phyloP scores from a whole-genome alignment of 2,329 filamentous ascomycete genomes.

The Cladosporium colombiae region DNA sequence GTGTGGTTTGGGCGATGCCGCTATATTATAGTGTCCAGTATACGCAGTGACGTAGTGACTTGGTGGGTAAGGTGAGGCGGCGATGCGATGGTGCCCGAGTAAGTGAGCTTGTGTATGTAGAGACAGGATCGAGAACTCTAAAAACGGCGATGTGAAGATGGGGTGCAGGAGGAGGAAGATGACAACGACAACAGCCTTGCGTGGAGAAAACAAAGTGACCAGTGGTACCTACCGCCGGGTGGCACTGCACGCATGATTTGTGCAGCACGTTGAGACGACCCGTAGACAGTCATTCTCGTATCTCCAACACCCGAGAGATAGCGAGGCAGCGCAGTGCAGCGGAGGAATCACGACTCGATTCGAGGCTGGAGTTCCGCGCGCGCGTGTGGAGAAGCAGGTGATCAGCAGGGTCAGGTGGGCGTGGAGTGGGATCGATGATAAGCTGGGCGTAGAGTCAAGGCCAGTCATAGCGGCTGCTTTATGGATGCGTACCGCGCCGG shows the following conservation, averaged over 20 bases:
- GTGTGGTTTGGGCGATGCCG: neutral
- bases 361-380: constrained; percentile 4
- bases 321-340: neutral
- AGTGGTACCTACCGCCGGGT: constrained; percentile 4
- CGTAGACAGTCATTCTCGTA: constrained; percentile 3
- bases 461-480: constrained; percentile 6
- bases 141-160: constrained; percentile 3
- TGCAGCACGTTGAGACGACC: neutral
- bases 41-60: neutral
- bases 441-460: constrained; percentile 2
- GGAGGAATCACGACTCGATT: constrained; percentile 1
- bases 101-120: constrained; percentile 3
- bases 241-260: constrained; percentile 6
- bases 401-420: constrained; percentile 19
- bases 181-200: neutral
- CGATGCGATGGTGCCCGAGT: constrained; percentile 3
- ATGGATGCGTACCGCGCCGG: constrained; percentile 9
- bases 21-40: neutral
- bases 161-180: neutral
- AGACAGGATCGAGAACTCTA: constrained; percentile 7
- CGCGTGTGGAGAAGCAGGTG: constrained; percentile 7
- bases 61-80: neutral
- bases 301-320: neutral
- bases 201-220: neutral
- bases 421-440: constrained; percentile 10